These are phyloP conservation scores for Ottelia alismoides DNA, from an alignment of 106 monocot genomes.

Conservation along the genomic window DNA sequence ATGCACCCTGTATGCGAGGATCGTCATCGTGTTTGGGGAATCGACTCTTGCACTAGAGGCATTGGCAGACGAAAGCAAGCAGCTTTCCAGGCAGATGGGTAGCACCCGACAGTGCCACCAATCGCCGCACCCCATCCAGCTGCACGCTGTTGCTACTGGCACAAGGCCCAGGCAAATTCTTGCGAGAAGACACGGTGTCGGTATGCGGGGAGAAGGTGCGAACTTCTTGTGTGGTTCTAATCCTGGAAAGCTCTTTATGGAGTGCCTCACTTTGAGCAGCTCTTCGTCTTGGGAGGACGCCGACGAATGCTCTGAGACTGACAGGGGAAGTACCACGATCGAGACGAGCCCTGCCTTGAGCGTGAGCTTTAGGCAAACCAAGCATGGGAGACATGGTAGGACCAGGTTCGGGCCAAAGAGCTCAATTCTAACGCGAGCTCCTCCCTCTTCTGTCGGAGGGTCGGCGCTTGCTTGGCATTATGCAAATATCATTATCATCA, in stretches of 20 bases:
- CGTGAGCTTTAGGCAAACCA: conserved; percentile 9
- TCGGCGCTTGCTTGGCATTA: conserved; percentile 77
- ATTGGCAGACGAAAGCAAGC: conserved; percentile 9
- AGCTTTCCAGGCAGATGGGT: conserved; percentile 15
- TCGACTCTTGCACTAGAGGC: conserved; percentile 6
- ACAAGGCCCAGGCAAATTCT: not conserved
- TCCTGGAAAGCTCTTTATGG: conserved; percentile 54
- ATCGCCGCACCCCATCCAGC: conserved; percentile 11
- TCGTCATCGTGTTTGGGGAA: conserved; percentile 49
- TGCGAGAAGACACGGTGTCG: not conserved
- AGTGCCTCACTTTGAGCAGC: conserved; percentile 61
- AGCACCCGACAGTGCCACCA: not conserved
- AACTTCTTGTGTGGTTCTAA: conserved; percentile 41
- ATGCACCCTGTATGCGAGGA: conserved; percentile 49
- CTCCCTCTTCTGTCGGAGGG: conserved; percentile 66
- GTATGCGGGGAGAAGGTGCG: conserved; percentile 18
- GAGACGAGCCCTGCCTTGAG: conserved; percentile 14
- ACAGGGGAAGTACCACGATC: conserved; percentile 7
- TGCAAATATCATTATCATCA: conserved; percentile 76
- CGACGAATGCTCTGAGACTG: conserved; percentile 17
- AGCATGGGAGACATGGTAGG: conserved; percentile 5
- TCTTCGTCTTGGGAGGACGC: conserved; percentile 19
- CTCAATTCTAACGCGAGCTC: conserved; percentile 37
- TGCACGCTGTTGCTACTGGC: conserved; percentile 3
- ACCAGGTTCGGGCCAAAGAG: conserved; percentile 40